Percentiles rank a stretch among this genome's conserved stretches.
Conservation (phyloP, 352 stramenopile species). For the Globisporangium nodosum region DNA sequence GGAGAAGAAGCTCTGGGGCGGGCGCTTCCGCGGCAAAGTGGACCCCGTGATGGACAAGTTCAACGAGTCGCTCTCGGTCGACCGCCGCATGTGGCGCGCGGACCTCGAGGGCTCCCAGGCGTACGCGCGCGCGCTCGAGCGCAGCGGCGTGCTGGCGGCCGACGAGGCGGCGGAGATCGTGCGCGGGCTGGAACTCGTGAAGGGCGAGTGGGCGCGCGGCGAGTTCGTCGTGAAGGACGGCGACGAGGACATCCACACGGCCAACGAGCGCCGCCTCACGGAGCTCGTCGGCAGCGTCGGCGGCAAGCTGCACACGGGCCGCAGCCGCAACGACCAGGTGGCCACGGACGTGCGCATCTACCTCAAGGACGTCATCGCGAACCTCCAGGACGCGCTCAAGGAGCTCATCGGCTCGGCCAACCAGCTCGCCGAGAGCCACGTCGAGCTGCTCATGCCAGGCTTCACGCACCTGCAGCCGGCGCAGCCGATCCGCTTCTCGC, state of each 20-base stretch:
- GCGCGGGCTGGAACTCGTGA: slow-evolving; percentile 80
- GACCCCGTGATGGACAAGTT: slow-evolving; percentile 98
- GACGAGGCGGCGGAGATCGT: slow-evolving; percentile 86
- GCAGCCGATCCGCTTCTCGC: slow-evolving; percentile 96
- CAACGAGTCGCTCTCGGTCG: slow-evolving; percentile 97
- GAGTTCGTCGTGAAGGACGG: slow-evolving; percentile 87
- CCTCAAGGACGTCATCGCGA: slow-evolving; percentile 74
- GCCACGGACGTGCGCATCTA: slow-evolving; percentile 97
- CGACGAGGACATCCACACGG: slow-evolving; percentile 99
- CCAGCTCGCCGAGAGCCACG: slow-evolving; percentile 86
- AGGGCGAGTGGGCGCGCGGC: slow-evolving; percentile 83
- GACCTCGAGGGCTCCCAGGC: slow-evolving; percentile 95
- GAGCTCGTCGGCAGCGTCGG: slow-evolving; percentile 96
- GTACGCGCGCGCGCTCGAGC: slow-evolving; percentile 89
- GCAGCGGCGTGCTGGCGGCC: slow-evolving; percentile 91
- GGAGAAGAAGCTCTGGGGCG: slow-evolving; percentile 87
- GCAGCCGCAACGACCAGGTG: slow-evolving; percentile 97
- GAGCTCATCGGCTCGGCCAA: slow-evolving; percentile 89
- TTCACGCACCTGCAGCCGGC: slow-evolving; percentile 99
- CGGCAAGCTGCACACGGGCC: slow-evolving; percentile 96
- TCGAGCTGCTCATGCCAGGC: slow-evolving; percentile 97
- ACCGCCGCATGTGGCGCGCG: slow-evolving; percentile 96
- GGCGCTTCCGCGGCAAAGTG: slow-evolving; percentile 93
- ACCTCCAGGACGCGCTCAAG: slow-evolving; percentile 72
- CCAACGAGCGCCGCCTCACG: slow-evolving; percentile 97